Evolutionary conservation across 345 rosid species (phyloP).

Genomic region (Tarenaya hassleriana): DNA sequence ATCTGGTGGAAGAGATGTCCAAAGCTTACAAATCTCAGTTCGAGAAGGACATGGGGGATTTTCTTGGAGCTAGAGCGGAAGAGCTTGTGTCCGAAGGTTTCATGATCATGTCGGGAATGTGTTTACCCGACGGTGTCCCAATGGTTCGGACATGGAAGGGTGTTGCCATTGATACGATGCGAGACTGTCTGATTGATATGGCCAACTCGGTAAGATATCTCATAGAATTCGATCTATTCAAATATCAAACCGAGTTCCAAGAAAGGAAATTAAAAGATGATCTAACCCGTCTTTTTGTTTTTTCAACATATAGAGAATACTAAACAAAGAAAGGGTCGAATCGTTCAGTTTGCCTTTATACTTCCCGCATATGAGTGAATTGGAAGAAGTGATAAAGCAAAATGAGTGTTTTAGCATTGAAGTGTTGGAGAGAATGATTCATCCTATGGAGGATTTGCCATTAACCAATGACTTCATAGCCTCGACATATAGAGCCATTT

Average conservation of each 20-base stretch:
- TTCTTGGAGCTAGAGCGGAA: constrained; percentile 16
- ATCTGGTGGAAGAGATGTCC: not conserved
- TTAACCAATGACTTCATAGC: constrained; percentile 23
- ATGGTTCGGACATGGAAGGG: not conserved
- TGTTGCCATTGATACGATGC: not conserved
- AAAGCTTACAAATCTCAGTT: constrained; percentile 9
- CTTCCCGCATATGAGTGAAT: constrained; percentile 4
- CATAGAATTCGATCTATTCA: too few species aligned
- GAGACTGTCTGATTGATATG: constrained; percentile 19
- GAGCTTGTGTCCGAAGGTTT: constrained; percentile 14
- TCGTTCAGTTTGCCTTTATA: constrained; percentile 20
- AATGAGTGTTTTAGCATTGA: constrained; percentile 21
- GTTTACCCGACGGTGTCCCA: constrained; percentile 4
- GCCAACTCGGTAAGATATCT: constrained; percentile 12
- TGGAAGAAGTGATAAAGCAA: not conserved
- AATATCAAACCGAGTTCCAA: too few species aligned
- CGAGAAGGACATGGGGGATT: constrained; percentile 2
- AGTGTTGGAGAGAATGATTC: constrained; percentile 6
- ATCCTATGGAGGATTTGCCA: constrained; percentile 7
- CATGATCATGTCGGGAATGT: constrained; percentile 5
- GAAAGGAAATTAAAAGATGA: too few species aligned
- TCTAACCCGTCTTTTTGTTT: too few species aligned
- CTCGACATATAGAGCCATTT: not conserved
- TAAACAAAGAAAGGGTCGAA: constrained; percentile 15
- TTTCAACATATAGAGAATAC: constrained; percentile 9